Evolutionary conservation across 176 grass and related monocot genomes (phyloP).

Genomic region (Bolboschoenus planiculmis): DNA sequence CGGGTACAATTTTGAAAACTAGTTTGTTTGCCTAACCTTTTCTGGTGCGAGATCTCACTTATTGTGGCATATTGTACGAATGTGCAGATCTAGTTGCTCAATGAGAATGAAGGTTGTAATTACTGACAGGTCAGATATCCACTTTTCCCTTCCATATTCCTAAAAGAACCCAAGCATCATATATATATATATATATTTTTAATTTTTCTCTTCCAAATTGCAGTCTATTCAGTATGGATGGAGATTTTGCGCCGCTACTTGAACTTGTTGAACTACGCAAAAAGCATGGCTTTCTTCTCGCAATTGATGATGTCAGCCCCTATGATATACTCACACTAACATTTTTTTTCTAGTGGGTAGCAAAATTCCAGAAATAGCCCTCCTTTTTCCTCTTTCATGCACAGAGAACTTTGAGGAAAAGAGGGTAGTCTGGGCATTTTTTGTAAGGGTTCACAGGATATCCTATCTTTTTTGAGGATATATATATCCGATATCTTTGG

Average conservation of each 20-base stretch:
- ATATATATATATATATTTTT: not conserved
- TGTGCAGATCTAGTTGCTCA: slow-evolving; percentile 51
- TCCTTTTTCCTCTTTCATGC: not conserved
- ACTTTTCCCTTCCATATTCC: slow-evolving; percentile 1
- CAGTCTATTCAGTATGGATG: slow-evolving; percentile 96
- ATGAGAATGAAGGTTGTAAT: slow-evolving; percentile 82
- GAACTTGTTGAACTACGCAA: slow-evolving; percentile 60
- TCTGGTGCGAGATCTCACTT: not conserved
- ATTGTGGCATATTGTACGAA: not conserved
- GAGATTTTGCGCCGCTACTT: slow-evolving; percentile 77
- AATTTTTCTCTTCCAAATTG: slow-evolving; percentile 27
- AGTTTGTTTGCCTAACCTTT: not conserved
- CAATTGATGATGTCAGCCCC: slow-evolving; percentile 78
- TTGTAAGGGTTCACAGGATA: not conserved
- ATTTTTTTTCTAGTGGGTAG: not conserved
- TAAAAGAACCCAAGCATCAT: slow-evolving; percentile 3
- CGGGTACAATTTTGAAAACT: not conserved
- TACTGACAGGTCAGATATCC: slow-evolving; percentile 62
- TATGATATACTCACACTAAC: not conserved
- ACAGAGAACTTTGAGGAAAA: not conserved
- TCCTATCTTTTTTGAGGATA: not conserved
- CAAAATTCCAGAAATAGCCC: not conserved
- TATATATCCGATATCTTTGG: not conserved
- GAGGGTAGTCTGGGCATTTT: not conserved
- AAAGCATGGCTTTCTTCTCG: slow-evolving; percentile 80